Percentiles rank a stretch among this genome's conserved stretches.
These are phyloP conservation scores for Cryphonectria carpinicola DNA, from an alignment of 2,329 filamentous ascomycete genomes.

Conservation along the genomic window DNA sequence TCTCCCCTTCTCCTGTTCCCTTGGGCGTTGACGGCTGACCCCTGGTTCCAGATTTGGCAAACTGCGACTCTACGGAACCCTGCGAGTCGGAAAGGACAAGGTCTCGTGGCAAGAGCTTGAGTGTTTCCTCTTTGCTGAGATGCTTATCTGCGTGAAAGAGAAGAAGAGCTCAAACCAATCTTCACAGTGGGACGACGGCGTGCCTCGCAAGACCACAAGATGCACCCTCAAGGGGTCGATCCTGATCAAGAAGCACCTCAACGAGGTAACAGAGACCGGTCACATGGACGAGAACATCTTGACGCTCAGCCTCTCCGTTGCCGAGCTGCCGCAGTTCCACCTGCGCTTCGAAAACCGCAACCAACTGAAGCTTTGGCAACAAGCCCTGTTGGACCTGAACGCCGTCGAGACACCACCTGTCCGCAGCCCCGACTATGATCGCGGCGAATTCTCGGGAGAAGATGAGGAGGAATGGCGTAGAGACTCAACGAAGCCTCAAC, in stretches of 20 bases:
- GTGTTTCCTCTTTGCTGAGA: slow-evolving; percentile 95
- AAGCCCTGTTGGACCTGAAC: slow-evolving; percentile 83
- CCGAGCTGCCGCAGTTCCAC: slow-evolving; percentile 91
- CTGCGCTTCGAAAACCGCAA: slow-evolving; percentile 83
- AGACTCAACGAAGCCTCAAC: slow-evolving; percentile 55
- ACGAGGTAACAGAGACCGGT: slow-evolving; percentile 77
- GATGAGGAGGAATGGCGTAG: slow-evolving; percentile 90
- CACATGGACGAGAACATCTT: slow-evolving; percentile 78
- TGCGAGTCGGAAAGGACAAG: slow-evolving; percentile 94
- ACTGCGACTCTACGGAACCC: slow-evolving; percentile 82
- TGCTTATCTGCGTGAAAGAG: slow-evolving; percentile 99
- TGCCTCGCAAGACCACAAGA: slow-evolving; percentile 67
- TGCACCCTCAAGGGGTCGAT: slow-evolving; percentile 97
- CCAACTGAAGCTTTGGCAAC: slow-evolving; percentile 89
- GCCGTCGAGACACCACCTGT: slow-evolving; percentile 66
- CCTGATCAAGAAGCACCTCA: slow-evolving; percentile 95
- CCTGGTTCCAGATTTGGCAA: slow-evolving; percentile 74
- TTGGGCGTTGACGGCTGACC: slow-evolving; percentile 36
- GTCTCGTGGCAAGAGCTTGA: slow-evolving; percentile 97
- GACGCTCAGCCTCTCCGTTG: slow-evolving; percentile 87
- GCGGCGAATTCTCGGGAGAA: slow-evolving; percentile 74
- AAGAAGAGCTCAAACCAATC: slow-evolving; percentile 68
- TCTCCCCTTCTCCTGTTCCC: background rate
- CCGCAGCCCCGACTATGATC: slow-evolving; percentile 77
- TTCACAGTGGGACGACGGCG: slow-evolving; percentile 67